Evolutionary conservation across 139 green algal species (phyloP), one percentile per base, ranked within the genome.

Genomic region (Chlamydomonas schloesseri): DNA sequence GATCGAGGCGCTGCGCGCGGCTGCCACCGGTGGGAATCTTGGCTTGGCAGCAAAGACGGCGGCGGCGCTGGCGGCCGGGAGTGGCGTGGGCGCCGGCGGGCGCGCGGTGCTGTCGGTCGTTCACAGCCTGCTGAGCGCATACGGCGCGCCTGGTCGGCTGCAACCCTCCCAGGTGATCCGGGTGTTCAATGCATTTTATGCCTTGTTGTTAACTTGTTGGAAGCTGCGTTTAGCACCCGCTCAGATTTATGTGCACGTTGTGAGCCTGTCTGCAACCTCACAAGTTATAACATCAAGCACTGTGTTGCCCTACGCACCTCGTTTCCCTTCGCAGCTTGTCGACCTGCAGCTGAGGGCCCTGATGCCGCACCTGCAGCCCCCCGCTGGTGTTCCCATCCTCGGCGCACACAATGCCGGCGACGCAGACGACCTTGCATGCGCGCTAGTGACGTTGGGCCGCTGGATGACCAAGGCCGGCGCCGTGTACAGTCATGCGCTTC

Each of bases 391-490:
- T 18, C 15, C 37, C 37, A 15, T 14, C 31, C 11, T 4, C 37
- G 3, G 34, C n/a, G n/a, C n/a, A n/a, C n/a, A n/a, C 71, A 55
- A 17, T 11, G 47, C 55, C 14, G 64, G 8, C 29, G 67, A 84
- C 37, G 58, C 58, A 4, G 77, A 73, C 9, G 78, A 82, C 28
- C 33, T 89, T 33, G 77, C 77, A 4, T 83, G 77, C 29, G 70
- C 77, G 18, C 69, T 89, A 29, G 69, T 79, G 29, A 87, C 86
- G 8, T 46, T 86, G 37, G 62, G 60, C 21, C 76, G 73, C 3
- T 89, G 86, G 86, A 88, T 88, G 82, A 24, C 57, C 15, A 73
- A 47, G 33, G 67, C 67, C 23, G 47, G 79, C 15, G 47, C 65
- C 23, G 67, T 50, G 23, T 37, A 64, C 10, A 53, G 77, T 36